Percentiles rank a stretch among this genome's conserved stretches.
phyloP scores from a whole-genome alignment of 192 early-diverging fungal genomes.

The Lunasporangiospora selenospora region DNA sequence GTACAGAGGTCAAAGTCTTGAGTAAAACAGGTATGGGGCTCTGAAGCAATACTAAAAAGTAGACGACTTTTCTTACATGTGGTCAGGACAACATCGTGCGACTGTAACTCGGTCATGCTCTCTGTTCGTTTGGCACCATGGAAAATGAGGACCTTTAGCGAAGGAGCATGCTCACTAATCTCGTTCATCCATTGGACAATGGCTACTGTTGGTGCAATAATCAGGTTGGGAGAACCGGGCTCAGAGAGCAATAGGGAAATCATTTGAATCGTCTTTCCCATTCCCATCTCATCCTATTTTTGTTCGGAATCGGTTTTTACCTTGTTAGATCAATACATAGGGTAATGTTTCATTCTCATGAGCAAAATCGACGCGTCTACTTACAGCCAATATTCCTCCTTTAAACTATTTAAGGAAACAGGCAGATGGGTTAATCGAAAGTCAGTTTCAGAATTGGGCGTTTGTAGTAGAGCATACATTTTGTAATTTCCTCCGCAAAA shows the following conservation, averaged over 20 bases:
- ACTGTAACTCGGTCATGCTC: constrained; percentile 56
- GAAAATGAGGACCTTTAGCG: constrained; percentile 70
- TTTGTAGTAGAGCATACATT: too few relatives aligned
- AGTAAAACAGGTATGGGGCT: not conserved
- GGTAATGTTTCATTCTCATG: too few relatives aligned
- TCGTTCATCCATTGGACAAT: constrained; percentile 90
- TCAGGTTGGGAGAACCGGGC: constrained; percentile 74
- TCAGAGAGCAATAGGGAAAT: constrained; percentile 80
- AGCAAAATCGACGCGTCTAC: too few relatives aligned
- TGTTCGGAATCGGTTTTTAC: too few relatives aligned
- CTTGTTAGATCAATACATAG: too few relatives aligned
- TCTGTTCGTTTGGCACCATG: constrained; percentile 77
- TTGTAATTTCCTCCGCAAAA: too few relatives aligned
- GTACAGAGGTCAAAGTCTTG: not conserved
- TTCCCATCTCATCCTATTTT: constrained; percentile 86
- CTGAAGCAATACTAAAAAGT: not conserved
- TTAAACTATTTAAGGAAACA: constrained; percentile 56
- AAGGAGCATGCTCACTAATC: constrained; percentile 68
- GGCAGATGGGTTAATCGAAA: too few relatives aligned
- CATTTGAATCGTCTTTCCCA: constrained; percentile 95
- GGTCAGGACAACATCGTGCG: constrained; percentile 81
- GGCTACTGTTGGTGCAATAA: constrained; percentile 89
- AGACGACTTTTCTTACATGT: constrained; percentile 55
- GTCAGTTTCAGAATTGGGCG: too few relatives aligned
- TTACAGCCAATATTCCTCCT: constrained; percentile 79